phyloP scores from a whole-genome alignment of 179 eudicot genomes.

The Beta lomatogona region DNA sequence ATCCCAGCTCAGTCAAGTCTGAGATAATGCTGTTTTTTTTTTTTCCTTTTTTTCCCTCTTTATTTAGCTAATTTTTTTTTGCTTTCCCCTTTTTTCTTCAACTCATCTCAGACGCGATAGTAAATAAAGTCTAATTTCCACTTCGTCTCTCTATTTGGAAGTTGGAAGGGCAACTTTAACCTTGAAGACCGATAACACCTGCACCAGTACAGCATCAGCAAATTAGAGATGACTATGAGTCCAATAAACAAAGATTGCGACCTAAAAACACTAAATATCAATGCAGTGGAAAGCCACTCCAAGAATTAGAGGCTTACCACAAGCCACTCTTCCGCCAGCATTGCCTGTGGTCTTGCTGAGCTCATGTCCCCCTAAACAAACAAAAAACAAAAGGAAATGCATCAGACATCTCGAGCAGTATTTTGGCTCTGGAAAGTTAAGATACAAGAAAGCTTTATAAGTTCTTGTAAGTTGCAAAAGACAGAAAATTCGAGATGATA shows the following conservation, averaged over 20 bases:
- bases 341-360: slow-evolving; percentile 95
- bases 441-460: not conserved
- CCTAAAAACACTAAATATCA: not conserved
- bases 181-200: slow-evolving; percentile 84
- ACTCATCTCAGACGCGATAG: slow-evolving; percentile 4
- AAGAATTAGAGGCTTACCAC: slow-evolving; percentile 48
- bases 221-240: slow-evolving; percentile 6
- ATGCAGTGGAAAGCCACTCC: not conserved
- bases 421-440: not conserved
- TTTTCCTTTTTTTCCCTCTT: not conserved
- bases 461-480: not conserved
- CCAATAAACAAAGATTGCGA: not conserved
- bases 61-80: too few relatives aligned
- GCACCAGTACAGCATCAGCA: slow-evolving; percentile 18
- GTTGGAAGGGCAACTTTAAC: slow-evolving; percentile 22
- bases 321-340: slow-evolving; percentile 89
- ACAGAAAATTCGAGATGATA: not conserved
- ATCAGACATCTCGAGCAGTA: not conserved
- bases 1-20: not conserved
- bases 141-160: not conserved
- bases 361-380: slow-evolving; percentile 75
- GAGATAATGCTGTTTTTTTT: not conserved
- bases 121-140: not conserved
- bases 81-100: not conserved
- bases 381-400: not conserved